Conservation (phyloP, 106 monocot genomes). For the Xerophyta viscosa region DNA sequence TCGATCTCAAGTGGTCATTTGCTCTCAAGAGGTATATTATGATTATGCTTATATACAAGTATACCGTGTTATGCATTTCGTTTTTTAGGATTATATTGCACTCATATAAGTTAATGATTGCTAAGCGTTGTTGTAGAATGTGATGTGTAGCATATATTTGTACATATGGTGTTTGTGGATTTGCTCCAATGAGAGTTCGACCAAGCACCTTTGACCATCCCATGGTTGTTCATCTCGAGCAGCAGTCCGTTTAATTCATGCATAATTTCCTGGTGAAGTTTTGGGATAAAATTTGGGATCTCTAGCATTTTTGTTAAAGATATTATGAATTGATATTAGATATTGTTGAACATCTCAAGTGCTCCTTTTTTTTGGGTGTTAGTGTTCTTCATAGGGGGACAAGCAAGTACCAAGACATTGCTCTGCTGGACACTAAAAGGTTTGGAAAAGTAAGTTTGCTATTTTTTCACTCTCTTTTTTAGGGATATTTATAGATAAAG, state of each 20-base stretch:
- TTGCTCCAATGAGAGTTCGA: too few relatives aligned
- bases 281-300: too few relatives aligned
- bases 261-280: too few relatives aligned
- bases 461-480: background rate
- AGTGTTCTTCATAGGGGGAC: conserved; percentile 60
- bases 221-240: too few relatives aligned
- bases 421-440: conserved; percentile 70
- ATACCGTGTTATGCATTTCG: too few relatives aligned
- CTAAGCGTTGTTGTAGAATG: too few relatives aligned
- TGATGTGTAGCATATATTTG: background rate
- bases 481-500: background rate
- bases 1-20: conserved; percentile 68
- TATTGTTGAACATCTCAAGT: too few relatives aligned
- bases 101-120: background rate
- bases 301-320: too few relatives aligned
- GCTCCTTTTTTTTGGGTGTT: background rate
- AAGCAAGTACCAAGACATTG: conserved; percentile 73
- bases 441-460: conserved; percentile 55
- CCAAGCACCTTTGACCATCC: too few relatives aligned
- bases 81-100: background rate
- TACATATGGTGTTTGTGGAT: background rate
- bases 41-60: too few relatives aligned
- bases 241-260: too few relatives aligned
- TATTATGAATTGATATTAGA: too few relatives aligned
- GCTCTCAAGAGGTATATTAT: conserved; percentile 51